Evolutionary conservation across 2,329 filamentous ascomycete genomes (phyloP).

Genomic region (Exophiala calicioides): DNA sequence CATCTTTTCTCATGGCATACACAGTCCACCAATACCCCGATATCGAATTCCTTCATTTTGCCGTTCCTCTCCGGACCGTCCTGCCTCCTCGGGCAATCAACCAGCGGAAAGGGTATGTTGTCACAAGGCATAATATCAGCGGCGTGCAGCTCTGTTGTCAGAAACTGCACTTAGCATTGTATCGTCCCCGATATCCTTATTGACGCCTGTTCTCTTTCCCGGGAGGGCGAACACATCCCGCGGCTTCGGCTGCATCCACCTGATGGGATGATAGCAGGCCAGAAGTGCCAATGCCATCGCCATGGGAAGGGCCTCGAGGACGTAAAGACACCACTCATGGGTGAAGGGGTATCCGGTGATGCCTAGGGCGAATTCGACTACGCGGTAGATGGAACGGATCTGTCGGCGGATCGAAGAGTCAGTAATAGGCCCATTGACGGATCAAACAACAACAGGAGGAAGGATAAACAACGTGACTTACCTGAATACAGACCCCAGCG

Average conservation of each 20-base stretch:
- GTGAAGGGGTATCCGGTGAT: conserved; percentile 44
- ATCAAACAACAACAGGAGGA: neutral
- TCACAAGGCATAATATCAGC: too few species aligned
- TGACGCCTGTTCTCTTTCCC: too few species aligned
- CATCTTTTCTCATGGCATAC: too few species aligned
- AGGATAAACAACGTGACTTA: conserved; percentile 33
- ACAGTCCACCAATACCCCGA: too few species aligned
- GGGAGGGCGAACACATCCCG: conserved; percentile 4
- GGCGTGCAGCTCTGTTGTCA: too few species aligned
- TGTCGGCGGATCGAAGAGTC: conserved; percentile 29
- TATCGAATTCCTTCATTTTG: too few species aligned
- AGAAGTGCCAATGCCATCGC: conserved; percentile 51
- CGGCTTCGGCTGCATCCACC: conserved; percentile 22
- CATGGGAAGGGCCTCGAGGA: conserved; percentile 49
- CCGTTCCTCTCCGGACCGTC: too few species aligned
- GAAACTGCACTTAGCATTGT: too few species aligned
- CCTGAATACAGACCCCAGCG: conserved; percentile 50
- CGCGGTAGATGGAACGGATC: conserved; percentile 39
- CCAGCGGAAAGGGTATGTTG: too few species aligned
- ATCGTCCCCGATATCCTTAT: too few species aligned
- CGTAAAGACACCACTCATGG: conserved; percentile 48
- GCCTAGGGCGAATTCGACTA: conserved; percentile 51
- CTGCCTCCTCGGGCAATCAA: too few species aligned
- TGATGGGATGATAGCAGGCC: conserved; percentile 52
- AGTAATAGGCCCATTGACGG: neutral